Conservation (phyloP, 192 early-diverging fungal genomes). For the Backusella luteola region DNA sequence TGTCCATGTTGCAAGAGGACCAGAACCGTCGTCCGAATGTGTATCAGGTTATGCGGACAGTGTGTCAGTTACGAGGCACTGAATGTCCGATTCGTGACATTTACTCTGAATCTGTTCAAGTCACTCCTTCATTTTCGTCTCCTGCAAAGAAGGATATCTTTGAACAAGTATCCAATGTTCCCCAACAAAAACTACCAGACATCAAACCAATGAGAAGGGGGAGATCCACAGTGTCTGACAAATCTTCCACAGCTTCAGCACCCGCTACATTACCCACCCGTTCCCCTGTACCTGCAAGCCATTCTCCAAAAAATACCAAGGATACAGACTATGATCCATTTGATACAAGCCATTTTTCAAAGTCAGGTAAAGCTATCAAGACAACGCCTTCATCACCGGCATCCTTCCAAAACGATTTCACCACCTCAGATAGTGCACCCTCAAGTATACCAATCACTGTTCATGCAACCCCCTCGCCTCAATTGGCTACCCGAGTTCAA, state of each 20-base stretch:
- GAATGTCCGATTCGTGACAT: conserved; percentile 62
- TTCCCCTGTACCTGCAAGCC: not conserved
- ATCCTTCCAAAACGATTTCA: conserved; percentile 4
- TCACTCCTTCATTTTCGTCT: not conserved
- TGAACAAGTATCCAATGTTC: conserved; percentile 29
- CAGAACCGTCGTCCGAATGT: conserved; percentile 75
- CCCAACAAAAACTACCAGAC: conserved; percentile 42
- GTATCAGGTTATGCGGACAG: conserved; percentile 68
- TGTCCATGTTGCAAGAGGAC: conserved; percentile 77
- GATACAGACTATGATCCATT: conserved; percentile 16
- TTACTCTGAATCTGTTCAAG: conserved; percentile 1
- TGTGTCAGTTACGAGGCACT: conserved; percentile 60
- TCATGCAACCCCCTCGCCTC: not conserved
- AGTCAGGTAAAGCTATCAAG: not conserved
- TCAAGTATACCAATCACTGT: not conserved
- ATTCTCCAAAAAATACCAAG: not conserved
- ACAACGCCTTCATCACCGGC: not conserved
- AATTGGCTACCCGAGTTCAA: not conserved
- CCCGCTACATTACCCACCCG: not conserved
- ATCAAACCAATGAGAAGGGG: conserved; percentile 91
- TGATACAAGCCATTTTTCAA: conserved; percentile 4
- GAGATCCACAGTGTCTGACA: conserved; percentile 59
- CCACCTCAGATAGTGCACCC: not conserved
- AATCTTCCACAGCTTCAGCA: not conserved
- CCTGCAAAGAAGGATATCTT: conserved; percentile 33